Base-by-base conservation (phyloP, 805 yeast species). In the Saturnispora silvae region DNA sequence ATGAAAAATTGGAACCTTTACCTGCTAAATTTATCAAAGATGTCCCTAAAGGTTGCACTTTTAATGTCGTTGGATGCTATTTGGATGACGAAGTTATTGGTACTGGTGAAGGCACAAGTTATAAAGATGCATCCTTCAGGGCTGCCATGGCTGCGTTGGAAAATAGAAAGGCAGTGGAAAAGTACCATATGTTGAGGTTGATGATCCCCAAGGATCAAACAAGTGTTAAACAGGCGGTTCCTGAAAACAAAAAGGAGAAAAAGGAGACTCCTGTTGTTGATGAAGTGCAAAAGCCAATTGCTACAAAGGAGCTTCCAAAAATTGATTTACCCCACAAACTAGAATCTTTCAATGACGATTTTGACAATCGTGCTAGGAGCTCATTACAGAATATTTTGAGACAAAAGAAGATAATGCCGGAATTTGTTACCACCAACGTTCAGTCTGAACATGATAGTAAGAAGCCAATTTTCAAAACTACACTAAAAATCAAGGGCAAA, bases 121-220 rank as follows among this genome's bases (percentile, higher is more conserved):
- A 67, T 3, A 82, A 81, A 53, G 78, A 75, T 20, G 97, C 96
- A 0, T 92, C 95, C 0, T 56, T 73, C 17, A 64, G 79, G 38
- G 96, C 96, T 0, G 98, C 98, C 0, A 79, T 78, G 77, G 63
- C 65, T 35, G 95, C 89, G 0, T 60, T 89, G 32, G 57, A 61
- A 9, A 75, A 83, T 44, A 70, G 68, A 30, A 62, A 61, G 0
- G 40, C 73, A 22, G 63, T 85, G 33, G 87, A 80, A 42, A 77
- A 77, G 48, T 83, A 71, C 52, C 72, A 75, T 11, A 64, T 65
- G 28, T 42, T 67, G 16, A 63, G 95, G 42, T 67, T 77, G n/a
- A 51, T 65, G 11, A 63, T 65, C 13, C 77, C 77, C 20, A 64
- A 69, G 45, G 60, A 45, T 13, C 38, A 45, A 20, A 42, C 54